phyloP scores from a whole-genome alignment of 805 yeast species.

The Gaillardinia entomophila region DNA sequence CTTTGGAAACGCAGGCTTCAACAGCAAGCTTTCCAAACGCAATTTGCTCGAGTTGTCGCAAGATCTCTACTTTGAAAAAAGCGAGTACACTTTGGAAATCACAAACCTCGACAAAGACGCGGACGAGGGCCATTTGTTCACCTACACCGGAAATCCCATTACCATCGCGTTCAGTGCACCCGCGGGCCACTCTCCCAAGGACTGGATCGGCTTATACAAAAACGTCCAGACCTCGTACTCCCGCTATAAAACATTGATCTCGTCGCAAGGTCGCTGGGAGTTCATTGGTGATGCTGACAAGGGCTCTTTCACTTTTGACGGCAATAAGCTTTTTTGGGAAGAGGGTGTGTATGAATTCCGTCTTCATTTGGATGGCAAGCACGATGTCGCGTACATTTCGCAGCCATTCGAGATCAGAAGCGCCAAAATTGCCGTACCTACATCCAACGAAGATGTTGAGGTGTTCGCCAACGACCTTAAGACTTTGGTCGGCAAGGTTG shows the following conservation, averaged over 20 bases:
- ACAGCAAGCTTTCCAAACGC: constrained; percentile 25
- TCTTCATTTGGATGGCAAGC: constrained; percentile 61
- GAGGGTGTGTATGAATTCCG: constrained; percentile 71
- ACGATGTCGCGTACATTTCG: constrained; percentile 62
- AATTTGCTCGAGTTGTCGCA: constrained; percentile 36
- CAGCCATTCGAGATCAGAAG: constrained; percentile 58
- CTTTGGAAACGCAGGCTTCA: constrained; percentile 16
- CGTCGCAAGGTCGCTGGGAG: constrained; percentile 65
- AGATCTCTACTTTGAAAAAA: constrained; percentile 30
- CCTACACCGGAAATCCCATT: constrained; percentile 48
- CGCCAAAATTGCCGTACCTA: constrained; percentile 33
- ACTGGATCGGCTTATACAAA: constrained; percentile 76
- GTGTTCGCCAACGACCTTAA: constrained; percentile 28
- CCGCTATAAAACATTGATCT: constrained; percentile 48
- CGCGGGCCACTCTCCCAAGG: constrained; percentile 40
- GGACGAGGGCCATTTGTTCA: constrained; percentile 6
- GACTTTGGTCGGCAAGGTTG: constrained; percentile 21
- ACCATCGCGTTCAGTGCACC: constrained; percentile 52
- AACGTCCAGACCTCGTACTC: constrained; percentile 54
- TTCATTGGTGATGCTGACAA: constrained; percentile 29
- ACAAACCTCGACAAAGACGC: constrained; percentile 11
- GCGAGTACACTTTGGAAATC: constrained; percentile 26
- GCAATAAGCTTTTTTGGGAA: constrained; percentile 51
- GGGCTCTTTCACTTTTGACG: constrained; percentile 48
- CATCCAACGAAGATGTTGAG: constrained; percentile 14